phyloP scores from a whole-genome alignment of 2,329 filamentous ascomycete species.

The Talaromyces verruculosus region DNA sequence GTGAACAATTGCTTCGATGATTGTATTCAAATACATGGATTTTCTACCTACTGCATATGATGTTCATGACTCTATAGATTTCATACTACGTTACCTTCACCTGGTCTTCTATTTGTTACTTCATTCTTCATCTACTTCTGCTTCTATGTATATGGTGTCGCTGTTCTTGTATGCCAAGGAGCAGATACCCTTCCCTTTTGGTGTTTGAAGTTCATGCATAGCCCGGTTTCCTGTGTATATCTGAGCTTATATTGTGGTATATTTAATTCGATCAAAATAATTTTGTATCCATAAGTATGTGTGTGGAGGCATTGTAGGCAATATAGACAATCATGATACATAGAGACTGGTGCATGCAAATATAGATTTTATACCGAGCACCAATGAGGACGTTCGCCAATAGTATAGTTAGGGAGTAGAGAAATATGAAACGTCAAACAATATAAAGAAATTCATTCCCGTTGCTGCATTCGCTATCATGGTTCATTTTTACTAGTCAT shows the following conservation, averaged over 20 bases:
- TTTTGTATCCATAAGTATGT: not conserved
- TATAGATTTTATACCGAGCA: too few relatives aligned
- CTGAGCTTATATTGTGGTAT: constrained; percentile 4
- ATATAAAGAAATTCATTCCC: constrained; percentile 3
- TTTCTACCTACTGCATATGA: not conserved
- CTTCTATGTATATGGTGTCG: constrained; percentile 1
- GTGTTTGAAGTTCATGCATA: constrained; percentile 1
- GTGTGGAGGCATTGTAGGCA: not conserved
- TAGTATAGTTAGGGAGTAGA: not conserved
- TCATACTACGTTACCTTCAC: not conserved
- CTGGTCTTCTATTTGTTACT: not conserved
- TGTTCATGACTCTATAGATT: constrained; percentile 11
- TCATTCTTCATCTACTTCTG: not conserved
- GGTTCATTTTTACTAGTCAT: constrained; percentile 19
- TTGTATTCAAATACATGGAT: constrained; percentile 1
- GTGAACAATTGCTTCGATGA: not conserved
- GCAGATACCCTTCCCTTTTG: constrained; percentile 18
- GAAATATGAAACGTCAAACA: not conserved
- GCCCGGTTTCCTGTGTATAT: not conserved
- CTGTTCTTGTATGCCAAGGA: not conserved
- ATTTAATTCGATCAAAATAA: not conserved
- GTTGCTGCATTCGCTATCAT: constrained; percentile 8
- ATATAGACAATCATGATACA: not conserved
- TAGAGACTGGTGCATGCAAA: too few relatives aligned
- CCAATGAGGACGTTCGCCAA: not conserved